These are phyloP conservation scores for Talaromyces thailandensis DNA, from an alignment of 495 filamentous ascomycete genomes.

Conservation along the genomic window DNA sequence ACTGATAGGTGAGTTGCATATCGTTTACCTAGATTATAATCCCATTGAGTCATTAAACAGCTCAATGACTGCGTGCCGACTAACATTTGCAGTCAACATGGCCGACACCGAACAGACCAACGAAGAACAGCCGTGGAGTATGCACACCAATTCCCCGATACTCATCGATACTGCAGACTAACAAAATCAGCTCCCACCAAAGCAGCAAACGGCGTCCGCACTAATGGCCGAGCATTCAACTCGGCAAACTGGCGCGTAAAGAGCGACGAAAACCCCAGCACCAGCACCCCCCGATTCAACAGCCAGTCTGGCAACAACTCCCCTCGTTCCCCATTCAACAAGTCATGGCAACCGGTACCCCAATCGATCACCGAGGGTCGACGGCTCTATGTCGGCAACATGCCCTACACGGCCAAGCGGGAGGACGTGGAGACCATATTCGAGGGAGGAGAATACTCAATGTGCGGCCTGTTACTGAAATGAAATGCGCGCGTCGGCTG, in stretches of 20 bases:
- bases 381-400: conserved; percentile 47
- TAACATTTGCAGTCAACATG: conserved; percentile 3
- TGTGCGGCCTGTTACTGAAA: conserved; percentile 6
- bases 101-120: conserved; percentile 6
- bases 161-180: conserved; percentile 7
- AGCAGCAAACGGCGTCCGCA: conserved; percentile 29
- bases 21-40: background rate
- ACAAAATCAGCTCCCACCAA: conserved; percentile 26
- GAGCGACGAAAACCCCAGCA: conserved; percentile 21
- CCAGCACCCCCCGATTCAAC: conserved; percentile 10
- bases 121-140: conserved; percentile 7
- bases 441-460: conserved; percentile 5
- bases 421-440: conserved; percentile 42
- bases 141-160: background rate
- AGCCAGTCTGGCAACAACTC: conserved; percentile 26
- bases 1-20: background rate
- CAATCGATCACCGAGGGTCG: conserved; percentile 8
- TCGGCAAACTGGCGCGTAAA: conserved; percentile 40
- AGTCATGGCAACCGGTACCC: conserved; percentile 3
- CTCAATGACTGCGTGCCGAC: background rate
- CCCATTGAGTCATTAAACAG: background rate
- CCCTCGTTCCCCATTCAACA: conserved; percentile 9
- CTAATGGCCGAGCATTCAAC: conserved; percentile 35
- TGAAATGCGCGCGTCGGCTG: background rate
- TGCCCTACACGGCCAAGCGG: conserved; percentile 42